A percentile compares a stretch with the other conserved stretches of the same genome.
Conservation (phyloP, 192 early-diverging fungal species). For the Backusella mclennaniae region DNA sequence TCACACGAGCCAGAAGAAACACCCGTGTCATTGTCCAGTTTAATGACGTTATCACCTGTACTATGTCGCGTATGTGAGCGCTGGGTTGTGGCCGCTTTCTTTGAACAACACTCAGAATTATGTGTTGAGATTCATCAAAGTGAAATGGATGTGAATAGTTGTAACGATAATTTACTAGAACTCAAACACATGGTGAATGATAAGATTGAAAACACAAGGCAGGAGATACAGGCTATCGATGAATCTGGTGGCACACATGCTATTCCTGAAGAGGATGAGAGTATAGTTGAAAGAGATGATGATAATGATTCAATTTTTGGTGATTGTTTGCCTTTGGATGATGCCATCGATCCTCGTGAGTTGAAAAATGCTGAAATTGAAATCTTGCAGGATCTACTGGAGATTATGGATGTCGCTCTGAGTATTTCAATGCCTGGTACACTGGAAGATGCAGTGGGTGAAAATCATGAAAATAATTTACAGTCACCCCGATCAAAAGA, state of each 20-base stretch:
- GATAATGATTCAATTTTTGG: slow-evolving; percentile 27
- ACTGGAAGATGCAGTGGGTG: background rate
- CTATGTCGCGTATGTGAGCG: slow-evolving; percentile 82
- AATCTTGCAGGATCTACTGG: slow-evolving; percentile 36
- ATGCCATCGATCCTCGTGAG: slow-evolving; percentile 6
- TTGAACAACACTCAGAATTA: slow-evolving; percentile 68
- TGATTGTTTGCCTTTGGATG: slow-evolving; percentile 15
- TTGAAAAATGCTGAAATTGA: slow-evolving; percentile 23
- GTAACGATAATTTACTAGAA: slow-evolving; percentile 72
- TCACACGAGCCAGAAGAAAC: background rate
- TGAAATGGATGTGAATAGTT: slow-evolving; percentile 72
- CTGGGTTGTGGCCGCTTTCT: slow-evolving; percentile 64
- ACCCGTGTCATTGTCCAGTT: background rate
- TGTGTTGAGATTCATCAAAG: slow-evolving; percentile 76
- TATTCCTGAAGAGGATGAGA: background rate
- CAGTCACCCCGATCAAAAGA: slow-evolving; percentile 53
- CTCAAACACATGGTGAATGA: slow-evolving; percentile 47
- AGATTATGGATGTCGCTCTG: slow-evolving; percentile 45
- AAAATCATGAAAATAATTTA: background rate
- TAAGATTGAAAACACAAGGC: slow-evolving; percentile 1
- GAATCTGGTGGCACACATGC: background rate
- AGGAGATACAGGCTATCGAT: background rate
- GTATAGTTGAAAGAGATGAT: background rate
- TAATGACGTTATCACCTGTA: slow-evolving; percentile 42
- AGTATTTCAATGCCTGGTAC: slow-evolving; percentile 50